Evolutionary conservation across 2,329 filamentous ascomycete genomes (phyloP).

Genomic region (Epichloe glyceriae): DNA sequence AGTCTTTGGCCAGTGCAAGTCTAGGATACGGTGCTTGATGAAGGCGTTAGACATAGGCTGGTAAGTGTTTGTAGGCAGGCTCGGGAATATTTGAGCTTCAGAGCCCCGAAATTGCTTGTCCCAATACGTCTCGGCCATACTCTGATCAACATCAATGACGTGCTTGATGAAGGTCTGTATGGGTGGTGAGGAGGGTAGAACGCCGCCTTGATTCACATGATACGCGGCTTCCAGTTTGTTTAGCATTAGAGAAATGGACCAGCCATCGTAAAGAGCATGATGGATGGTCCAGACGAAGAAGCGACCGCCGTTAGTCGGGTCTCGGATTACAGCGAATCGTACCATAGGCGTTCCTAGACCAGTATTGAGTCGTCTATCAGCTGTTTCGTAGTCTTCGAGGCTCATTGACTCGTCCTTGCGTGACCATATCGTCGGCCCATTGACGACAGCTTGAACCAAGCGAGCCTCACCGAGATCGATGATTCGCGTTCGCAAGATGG

Average conservation of each 20-base stretch:
- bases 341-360: conserved; percentile 14
- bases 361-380: conserved; percentile 29
- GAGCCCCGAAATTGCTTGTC: conserved; percentile 11
- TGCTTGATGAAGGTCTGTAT: conserved; percentile 2
- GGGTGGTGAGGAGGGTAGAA: background rate
- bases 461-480: conserved; percentile 27
- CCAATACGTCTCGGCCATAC: background rate
- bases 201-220: conserved; percentile 10
- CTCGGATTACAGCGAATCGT: conserved; percentile 7
- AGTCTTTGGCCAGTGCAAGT: conserved; percentile 1
- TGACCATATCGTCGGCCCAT: conserved; percentile 16
- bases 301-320: background rate
- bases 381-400: conserved; percentile 20
- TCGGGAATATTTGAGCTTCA: conserved; percentile 3
- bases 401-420: background rate
- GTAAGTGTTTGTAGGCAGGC: conserved; percentile 1
- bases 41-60: conserved; percentile 1
- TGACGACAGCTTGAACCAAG: conserved; percentile 9
- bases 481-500: conserved; percentile 32
- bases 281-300: conserved; percentile 30
- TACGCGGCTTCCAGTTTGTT: conserved; percentile 29
- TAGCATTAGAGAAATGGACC: conserved; percentile 33
- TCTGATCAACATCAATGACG: background rate
- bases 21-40: conserved; percentile 1
- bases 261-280: conserved; percentile 40